These are phyloP conservation scores for Sarocladium strictum DNA, from an alignment of 2,329 filamentous ascomycete species.

Conservation along the genomic window DNA sequence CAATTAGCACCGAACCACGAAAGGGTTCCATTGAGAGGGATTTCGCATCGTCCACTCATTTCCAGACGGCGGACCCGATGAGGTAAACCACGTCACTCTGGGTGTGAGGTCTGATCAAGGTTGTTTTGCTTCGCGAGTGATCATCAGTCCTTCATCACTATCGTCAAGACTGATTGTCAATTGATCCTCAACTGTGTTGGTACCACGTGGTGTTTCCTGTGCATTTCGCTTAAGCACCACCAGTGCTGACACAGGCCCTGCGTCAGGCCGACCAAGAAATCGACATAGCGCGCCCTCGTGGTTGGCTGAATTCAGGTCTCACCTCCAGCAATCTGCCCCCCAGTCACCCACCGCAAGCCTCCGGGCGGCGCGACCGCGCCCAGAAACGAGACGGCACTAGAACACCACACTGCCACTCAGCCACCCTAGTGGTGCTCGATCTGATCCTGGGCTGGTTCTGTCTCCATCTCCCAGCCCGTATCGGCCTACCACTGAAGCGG, in stretches of 20 bases:
- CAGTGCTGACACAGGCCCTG: constrained; percentile 5
- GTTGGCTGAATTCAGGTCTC: neutral
- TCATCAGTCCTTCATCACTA: neutral
- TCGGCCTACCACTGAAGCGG: neutral
- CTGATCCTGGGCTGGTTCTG: neutral
- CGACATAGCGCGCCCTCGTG: neutral
- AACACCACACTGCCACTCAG: neutral
- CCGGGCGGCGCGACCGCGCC: neutral
- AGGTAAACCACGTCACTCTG: neutral
- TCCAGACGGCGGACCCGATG: neutral
- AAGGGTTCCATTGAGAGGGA: neutral
- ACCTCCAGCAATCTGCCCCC: neutral
- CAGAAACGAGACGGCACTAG: neutral
- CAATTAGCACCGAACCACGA: too few species aligned
- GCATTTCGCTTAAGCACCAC: neutral
- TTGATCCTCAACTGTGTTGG: neutral
- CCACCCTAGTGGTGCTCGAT: neutral
- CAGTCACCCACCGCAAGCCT: neutral
- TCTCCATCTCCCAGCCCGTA: constrained; percentile 5
- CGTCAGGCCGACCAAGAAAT: constrained; percentile 4
- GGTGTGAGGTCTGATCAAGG: neutral
- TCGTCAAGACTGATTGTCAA: neutral
- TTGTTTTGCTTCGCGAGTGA: neutral
- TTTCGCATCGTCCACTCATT: constrained; percentile 1
- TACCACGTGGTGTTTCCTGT: neutral